phyloP scores from a whole-genome alignment of 345 rosid species.

The Schrenkiella parvula region DNA sequence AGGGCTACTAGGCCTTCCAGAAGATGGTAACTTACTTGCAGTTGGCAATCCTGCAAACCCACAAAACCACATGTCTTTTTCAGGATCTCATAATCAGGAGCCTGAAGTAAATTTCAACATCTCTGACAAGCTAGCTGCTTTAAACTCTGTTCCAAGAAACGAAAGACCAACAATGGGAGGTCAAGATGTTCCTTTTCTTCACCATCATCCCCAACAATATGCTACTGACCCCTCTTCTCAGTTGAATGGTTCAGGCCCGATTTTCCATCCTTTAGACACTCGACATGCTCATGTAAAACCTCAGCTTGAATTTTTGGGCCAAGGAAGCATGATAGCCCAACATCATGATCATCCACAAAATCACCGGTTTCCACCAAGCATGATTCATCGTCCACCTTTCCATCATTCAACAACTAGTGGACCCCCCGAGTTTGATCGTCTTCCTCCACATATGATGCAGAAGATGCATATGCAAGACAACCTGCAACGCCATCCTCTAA shows the following conservation, averaged over 20 bases:
- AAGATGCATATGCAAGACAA: slow-evolving; percentile 65
- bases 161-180: slow-evolving; percentile 47
- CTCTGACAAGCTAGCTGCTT: slow-evolving; percentile 58
- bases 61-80: slow-evolving; percentile 21
- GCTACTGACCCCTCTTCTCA: slow-evolving; percentile 46
- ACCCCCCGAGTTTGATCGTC: slow-evolving; percentile 56
- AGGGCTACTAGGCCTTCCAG: slow-evolving; percentile 40
- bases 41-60: slow-evolving; percentile 41
- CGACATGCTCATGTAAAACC: slow-evolving; percentile 54
- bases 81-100: slow-evolving; percentile 51
- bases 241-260: slow-evolving; percentile 52
- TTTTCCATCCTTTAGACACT: slow-evolving; percentile 54
- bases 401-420: slow-evolving; percentile 48
- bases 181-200: slow-evolving; percentile 51
- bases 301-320: slow-evolving; percentile 55
- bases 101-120: slow-evolving; percentile 43
- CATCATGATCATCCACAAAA: slow-evolving; percentile 49
- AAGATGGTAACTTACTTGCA: slow-evolving; percentile 40
- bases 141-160: slow-evolving; percentile 52
- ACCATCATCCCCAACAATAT: slow-evolving; percentile 47
- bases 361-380: slow-evolving; percentile 53
- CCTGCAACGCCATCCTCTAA: slow-evolving; percentile 53
- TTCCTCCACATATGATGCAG: slow-evolving; percentile 52
- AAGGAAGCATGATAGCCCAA: slow-evolving; percentile 42
- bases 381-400: slow-evolving; percentile 63